Percentiles rank a stretch among this genome's conserved stretches.
These are phyloP conservation scores for Arxiozyma slooffiae DNA, from an alignment of 1,139 yeast species.

Conservation along the genomic window DNA sequence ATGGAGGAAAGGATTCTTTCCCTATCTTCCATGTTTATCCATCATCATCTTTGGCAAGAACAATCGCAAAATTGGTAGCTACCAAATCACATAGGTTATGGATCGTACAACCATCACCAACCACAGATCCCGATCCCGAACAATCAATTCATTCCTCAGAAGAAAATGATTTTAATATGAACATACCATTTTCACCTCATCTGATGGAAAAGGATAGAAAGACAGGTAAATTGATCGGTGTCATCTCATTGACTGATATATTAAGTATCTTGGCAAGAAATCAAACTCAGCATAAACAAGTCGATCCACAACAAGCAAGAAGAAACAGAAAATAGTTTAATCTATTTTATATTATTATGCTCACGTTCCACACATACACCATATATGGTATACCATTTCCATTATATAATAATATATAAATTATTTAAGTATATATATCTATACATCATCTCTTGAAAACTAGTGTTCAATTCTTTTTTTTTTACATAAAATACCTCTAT, in stretches of 20 bases:
- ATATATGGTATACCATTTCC: background rate
- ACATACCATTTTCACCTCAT: constrained; percentile 12
- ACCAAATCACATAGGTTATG: constrained; percentile 86
- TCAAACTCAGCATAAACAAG: constrained; percentile 46
- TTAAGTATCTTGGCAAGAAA: constrained; percentile 67
- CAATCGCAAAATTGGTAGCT: constrained; percentile 88
- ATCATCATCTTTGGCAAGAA: constrained; percentile 69
- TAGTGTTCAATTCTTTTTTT: background rate
- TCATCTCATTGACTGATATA: constrained; percentile 80
- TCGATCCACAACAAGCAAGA: constrained; percentile 76
- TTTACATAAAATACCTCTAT: background rate
- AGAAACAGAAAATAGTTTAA: constrained; percentile 48
- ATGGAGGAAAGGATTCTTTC: constrained; percentile 81
- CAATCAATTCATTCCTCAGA: background rate
- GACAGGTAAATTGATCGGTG: constrained; percentile 76
- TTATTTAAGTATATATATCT: background rate
- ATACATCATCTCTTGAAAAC: background rate
- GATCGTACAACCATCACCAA: constrained; percentile 56
- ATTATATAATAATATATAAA: no score
- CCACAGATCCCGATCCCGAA: background rate
- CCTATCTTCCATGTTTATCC: constrained; percentile 89
- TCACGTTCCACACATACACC: background rate
- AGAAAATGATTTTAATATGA: background rate
- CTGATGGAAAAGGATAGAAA: constrained; percentile 35
- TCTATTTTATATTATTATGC: no score